Evolutionary conservation across 768 basidiomycete species (phyloP).

Genomic region (Kwoniella sp.): DNA sequence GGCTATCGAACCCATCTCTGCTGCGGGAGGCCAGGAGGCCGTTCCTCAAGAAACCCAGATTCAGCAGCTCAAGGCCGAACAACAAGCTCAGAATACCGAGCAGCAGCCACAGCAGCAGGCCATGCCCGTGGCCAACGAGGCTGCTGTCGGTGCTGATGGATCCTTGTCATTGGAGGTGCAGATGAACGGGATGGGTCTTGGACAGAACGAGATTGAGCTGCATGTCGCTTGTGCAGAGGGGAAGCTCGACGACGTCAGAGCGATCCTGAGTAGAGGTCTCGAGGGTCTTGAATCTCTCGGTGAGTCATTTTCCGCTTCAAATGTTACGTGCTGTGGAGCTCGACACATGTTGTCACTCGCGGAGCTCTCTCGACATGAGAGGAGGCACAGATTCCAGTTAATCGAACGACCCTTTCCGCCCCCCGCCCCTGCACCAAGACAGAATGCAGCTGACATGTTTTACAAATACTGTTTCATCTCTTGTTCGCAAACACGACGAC

Average conservation of each 20-base stretch:
- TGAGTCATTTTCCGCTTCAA: conserved; percentile 29
- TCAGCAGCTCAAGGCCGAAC: conserved; percentile 19
- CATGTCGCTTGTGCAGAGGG: conserved; percentile 52
- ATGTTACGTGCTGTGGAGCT: too few species aligned
- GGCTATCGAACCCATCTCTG: conserved; percentile 21
- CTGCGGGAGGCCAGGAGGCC: background rate
- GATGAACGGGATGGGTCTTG: conserved; percentile 21
- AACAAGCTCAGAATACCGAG: background rate
- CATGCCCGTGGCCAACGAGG: background rate
- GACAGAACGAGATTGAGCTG: conserved; percentile 32
- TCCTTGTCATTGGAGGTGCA: conserved; percentile 19
- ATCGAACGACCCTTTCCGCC: too few species aligned
- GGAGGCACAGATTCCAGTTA: too few species aligned
- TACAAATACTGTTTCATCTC: conserved; percentile 4
- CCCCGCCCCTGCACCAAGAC: too few species aligned
- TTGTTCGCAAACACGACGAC: too few species aligned
- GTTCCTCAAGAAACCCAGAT: background rate
- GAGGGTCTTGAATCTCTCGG: conserved; percentile 50
- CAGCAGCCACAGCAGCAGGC: background rate
- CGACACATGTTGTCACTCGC: too few species aligned
- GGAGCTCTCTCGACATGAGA: too few species aligned
- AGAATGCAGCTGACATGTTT: background rate
- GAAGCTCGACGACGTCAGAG: conserved; percentile 49
- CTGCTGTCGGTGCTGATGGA: conserved; percentile 11
- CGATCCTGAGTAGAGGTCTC: conserved; percentile 40